Evolutionary conservation across 192 early-diverging fungal species (phyloP), one percentile per base, ranked within the genome.

Genomic region (Gonapodya prolifera): DNA sequence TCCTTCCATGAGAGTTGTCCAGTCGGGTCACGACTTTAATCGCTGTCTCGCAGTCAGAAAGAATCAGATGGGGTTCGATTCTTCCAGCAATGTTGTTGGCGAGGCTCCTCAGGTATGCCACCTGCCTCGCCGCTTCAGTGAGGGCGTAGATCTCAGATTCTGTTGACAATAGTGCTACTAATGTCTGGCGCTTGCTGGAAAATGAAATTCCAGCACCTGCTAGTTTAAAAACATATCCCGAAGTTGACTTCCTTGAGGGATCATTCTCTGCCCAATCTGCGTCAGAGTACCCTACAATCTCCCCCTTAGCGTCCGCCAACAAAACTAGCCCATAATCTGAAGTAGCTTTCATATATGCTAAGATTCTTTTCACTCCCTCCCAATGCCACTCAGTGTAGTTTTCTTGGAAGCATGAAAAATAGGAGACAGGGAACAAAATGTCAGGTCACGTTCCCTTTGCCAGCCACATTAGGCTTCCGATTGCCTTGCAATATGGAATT

Each of bases 321-420:
- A 1, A 78, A 76, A 30, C 31, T 28, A 83, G 69, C 0, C 34
- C 82, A 0, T 31, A 75, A 69, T 81, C 75, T 0, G 0, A 0
- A 17, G 81, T 83, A 36, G 79, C 82, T 17, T 83, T 30, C 29
- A 83, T 0, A 35, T 83, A 83, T 23, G 70, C 35, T 0, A 83
- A 35, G 28, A 83, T 84, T 30, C 29, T 34, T 1, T 30, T 28
- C 35, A 79, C 77, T 2, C 13, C 35, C 29, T 28, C 1, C 78
- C 69, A 80, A 34, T 75, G 76, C 28, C 35, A 23, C 34, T 34
- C 8, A 16, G 33, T 78, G 30, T 34, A 73, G 2, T 34, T 1
- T 29, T 13, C 32, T 13, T 31, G n/a, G 34, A 32, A 76, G 1
- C 78, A 34, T 75, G 28, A 13, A 28, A 78, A 2, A 23, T 36